A percentile compares a stretch with the other conserved stretches of the same genome.
These are phyloP conservation scores for Populus trichocarpa DNA, from an alignment of 441 rosid genomes.

Conservation along the genomic window DNA sequence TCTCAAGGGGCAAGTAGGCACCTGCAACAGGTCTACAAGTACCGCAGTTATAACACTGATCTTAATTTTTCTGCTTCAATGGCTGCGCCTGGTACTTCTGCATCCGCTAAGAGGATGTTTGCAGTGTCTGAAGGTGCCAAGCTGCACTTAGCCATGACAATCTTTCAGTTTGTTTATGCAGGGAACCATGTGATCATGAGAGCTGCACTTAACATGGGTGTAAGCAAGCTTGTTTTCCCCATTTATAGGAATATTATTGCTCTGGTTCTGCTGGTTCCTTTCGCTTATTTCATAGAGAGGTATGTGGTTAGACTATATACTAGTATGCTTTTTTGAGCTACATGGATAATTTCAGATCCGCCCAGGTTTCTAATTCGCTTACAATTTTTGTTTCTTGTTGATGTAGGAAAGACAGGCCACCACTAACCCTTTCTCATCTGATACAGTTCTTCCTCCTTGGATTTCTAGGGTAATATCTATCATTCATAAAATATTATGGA, in stretches of 20 bases:
- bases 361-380: neutral
- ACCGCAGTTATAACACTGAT: too few relatives aligned
- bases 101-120: slow-evolving; percentile 23
- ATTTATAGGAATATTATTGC: slow-evolving; percentile 81
- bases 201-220: slow-evolving; percentile 84
- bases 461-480: slow-evolving; percentile 47
- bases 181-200: slow-evolving; percentile 75
- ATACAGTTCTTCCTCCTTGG: slow-evolving; percentile 76
- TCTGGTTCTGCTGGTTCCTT: slow-evolving; percentile 61
- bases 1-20: too few relatives aligned
- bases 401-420: slow-evolving; percentile 69
- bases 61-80: slow-evolving; percentile 12
- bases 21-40: too few relatives aligned
- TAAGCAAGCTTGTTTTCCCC: slow-evolving; percentile 88
- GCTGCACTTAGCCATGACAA: slow-evolving; percentile 75
- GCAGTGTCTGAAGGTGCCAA: slow-evolving; percentile 48
- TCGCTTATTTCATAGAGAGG: slow-evolving; percentile 80
- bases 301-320: slow-evolving; percentile 16
- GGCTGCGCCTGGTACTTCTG: slow-evolving; percentile 27
- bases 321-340: neutral
- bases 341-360: neutral
- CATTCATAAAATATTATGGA: slow-evolving; percentile 13
- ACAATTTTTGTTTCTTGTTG: neutral
- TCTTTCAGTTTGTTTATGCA: slow-evolving; percentile 77
- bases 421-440: slow-evolving; percentile 40